Percentiles rank a stretch among this genome's conserved stretches.
phyloP scores from a whole-genome alignment of 2,329 filamentous ascomycete species.

The Calonectria naviculata region DNA sequence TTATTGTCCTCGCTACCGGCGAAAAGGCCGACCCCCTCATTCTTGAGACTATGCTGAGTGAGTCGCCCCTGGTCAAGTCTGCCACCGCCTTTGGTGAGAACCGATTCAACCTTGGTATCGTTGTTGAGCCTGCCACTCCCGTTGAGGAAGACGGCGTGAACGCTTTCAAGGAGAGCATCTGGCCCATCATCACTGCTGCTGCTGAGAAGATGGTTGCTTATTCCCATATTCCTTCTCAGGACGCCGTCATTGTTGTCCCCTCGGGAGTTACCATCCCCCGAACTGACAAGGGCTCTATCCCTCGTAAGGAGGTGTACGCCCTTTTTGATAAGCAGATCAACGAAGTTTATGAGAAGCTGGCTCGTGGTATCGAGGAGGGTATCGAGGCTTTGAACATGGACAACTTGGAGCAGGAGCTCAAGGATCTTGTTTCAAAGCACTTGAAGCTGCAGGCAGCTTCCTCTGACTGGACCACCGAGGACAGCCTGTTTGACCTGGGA shows the following conservation, averaged over 20 bases:
- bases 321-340: slow-evolving; percentile 30
- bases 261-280: slow-evolving; percentile 26
- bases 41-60: slow-evolving; percentile 32
- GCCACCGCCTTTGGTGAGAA: slow-evolving; percentile 35
- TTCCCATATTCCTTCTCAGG: slow-evolving; percentile 29
- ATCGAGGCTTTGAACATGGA: slow-evolving; percentile 25
- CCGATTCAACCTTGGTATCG: slow-evolving; percentile 34
- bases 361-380: slow-evolving; percentile 17
- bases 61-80: slow-evolving; percentile 27
- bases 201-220: slow-evolving; percentile 32
- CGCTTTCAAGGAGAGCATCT: slow-evolving; percentile 28
- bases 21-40: slow-evolving; percentile 38
- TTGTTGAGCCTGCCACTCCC: slow-evolving; percentile 31
- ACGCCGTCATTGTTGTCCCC: slow-evolving; percentile 32
- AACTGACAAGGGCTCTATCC: slow-evolving; percentile 39
- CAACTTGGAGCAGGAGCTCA: slow-evolving; percentile 20
- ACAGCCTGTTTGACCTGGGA: slow-evolving; percentile 26
- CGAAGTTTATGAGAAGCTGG: slow-evolving; percentile 26
- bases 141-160: not conserved
- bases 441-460: slow-evolving; percentile 10
- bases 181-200: slow-evolving; percentile 28
- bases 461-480: slow-evolving; percentile 13
- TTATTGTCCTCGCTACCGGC: slow-evolving; percentile 39
- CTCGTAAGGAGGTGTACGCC: slow-evolving; percentile 33
- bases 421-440: slow-evolving; percentile 18